Conservation (phyloP, 257 asterid species). For the Lavandula angustifolia region DNA sequence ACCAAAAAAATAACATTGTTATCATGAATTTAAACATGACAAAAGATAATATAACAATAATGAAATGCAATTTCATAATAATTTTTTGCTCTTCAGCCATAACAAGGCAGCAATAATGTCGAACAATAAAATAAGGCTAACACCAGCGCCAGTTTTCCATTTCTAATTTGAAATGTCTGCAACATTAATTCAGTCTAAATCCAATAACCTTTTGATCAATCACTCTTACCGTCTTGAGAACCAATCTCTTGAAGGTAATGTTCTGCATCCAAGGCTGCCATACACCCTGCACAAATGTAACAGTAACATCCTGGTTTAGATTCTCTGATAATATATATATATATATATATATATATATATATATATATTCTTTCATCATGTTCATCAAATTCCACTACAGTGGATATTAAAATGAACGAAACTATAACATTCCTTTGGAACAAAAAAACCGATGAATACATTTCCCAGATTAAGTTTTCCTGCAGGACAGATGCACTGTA, state of each 20-base stretch:
- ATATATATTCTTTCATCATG: neutral
- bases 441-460: conserved; percentile 24
- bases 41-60: too few relatives aligned
- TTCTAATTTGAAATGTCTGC: too few relatives aligned
- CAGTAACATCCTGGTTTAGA: conserved; percentile 19
- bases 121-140: too few relatives aligned
- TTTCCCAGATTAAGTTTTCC: neutral
- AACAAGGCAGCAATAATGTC: too few relatives aligned
- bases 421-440: conserved; percentile 9
- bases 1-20: too few relatives aligned
- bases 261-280: conserved; percentile 98
- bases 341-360: too few relatives aligned
- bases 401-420: conserved; percentile 3
- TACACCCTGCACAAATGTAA: conserved; percentile 65
- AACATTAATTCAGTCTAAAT: too few relatives aligned
- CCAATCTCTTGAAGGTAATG: conserved; percentile 91
- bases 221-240: conserved; percentile 81
- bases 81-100: too few relatives aligned
- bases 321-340: neutral
- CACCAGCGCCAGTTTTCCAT: too few relatives aligned
- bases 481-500: neutral
- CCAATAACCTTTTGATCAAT: too few relatives aligned
- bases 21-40: too few relatives aligned
- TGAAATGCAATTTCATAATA: too few relatives aligned
- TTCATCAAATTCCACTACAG: neutral